These are phyloP conservation scores for Taiozyma sp. DNA, from an alignment of 1,139 yeast genomes.

Conservation along the genomic window DNA sequence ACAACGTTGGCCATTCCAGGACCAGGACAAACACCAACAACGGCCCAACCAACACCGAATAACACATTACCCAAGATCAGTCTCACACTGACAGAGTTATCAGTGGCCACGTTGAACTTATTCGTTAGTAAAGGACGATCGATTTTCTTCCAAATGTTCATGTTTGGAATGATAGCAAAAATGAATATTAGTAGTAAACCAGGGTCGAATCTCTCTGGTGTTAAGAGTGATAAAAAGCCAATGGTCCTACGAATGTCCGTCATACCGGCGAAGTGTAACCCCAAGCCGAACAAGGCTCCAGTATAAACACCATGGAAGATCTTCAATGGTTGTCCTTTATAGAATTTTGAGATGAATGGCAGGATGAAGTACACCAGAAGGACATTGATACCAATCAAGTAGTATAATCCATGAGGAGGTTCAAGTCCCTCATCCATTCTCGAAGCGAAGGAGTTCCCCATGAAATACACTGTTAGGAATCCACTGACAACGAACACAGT, in stretches of 20 bases:
- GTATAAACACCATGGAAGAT: conserved; percentile 27
- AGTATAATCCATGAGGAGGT: background rate
- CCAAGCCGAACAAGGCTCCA: conserved; percentile 41
- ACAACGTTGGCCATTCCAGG: conserved; percentile 30
- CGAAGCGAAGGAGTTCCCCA: background rate
- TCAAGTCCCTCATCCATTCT: background rate
- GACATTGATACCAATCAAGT: conserved; percentile 8
- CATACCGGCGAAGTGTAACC: conserved; percentile 42
- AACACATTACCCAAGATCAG: conserved; percentile 35
- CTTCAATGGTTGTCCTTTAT: conserved; percentile 12
- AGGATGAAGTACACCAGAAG: conserved; percentile 23
- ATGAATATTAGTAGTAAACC: conserved; percentile 37
- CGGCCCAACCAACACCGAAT: conserved; percentile 46
- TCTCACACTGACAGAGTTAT: conserved; percentile 20
- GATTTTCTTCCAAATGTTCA: conserved; percentile 27
- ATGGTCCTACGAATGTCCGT: conserved; percentile 37
- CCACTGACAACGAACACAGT: conserved; percentile 25
- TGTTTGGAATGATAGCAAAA: conserved; percentile 39
- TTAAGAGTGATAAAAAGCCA: conserved; percentile 38
- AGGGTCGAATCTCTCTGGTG: conserved; percentile 37
- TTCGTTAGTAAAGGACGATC: conserved; percentile 23
- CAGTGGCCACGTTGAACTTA: conserved; percentile 22
- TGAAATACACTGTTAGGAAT: background rate
- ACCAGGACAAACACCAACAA: conserved; percentile 44
- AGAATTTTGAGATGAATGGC: conserved; percentile 20